These are phyloP conservation scores for Naegleria lovaniensis DNA, from an alignment of 208 protist species.

Conservation along the genomic window DNA sequence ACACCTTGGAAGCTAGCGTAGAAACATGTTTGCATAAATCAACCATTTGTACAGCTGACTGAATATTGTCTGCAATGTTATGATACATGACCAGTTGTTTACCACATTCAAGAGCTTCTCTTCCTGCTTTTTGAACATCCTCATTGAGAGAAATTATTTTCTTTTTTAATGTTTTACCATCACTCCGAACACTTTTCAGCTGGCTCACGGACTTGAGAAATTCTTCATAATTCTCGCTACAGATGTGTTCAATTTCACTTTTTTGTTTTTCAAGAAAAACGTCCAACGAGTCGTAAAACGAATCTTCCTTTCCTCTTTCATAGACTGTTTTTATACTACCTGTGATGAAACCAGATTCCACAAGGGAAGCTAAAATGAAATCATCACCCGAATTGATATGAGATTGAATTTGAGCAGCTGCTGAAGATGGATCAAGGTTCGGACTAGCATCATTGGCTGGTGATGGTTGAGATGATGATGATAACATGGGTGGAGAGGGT, in stretches of 20 bases:
- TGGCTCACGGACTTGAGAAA: constrained; percentile 1
- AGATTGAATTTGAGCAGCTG: too few species aligned
- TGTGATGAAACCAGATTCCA: constrained; percentile 5
- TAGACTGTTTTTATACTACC: constrained; percentile 6
- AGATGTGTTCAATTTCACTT: not conserved
- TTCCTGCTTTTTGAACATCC: not conserved
- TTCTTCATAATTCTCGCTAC: constrained; percentile 16
- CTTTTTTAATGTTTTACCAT: not conserved
- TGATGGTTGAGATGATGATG: too few species aligned
- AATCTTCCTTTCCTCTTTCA: constrained; percentile 10
- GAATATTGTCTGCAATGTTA: not conserved
- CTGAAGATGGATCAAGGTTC: too few species aligned
- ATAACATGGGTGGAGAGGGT: too few species aligned
- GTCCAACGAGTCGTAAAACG: not conserved
- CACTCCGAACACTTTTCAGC: not conserved
- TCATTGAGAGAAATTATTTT: not conserved
- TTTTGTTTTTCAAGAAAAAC: not conserved
- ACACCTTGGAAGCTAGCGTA: not conserved
- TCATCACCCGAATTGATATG: not conserved
- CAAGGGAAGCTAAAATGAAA: not conserved
- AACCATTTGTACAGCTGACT: not conserved
- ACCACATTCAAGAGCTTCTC: not conserved
- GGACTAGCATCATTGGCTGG: too few species aligned
- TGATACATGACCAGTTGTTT: not conserved
- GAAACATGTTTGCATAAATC: not conserved